Percentiles rank a stretch among this genome's conserved stretches.
Evolutionary conservation across 768 basidiomycete species (phyloP).

Genomic region (Pleurotus djamor): DNA sequence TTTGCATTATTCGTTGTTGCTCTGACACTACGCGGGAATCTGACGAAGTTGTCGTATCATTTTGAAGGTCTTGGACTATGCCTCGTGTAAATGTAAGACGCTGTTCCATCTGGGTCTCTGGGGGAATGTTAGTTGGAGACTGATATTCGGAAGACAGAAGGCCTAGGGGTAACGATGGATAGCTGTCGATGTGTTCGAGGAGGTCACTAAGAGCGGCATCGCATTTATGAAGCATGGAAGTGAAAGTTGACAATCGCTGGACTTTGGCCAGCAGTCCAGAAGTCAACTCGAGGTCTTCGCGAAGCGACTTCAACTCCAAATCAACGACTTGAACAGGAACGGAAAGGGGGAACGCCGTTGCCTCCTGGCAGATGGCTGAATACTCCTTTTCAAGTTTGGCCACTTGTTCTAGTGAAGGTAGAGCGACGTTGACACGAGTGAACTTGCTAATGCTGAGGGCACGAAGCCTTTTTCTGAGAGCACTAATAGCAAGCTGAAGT

Average conservation of each 20-base stretch:
- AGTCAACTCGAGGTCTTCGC: slow-evolving; percentile 54
- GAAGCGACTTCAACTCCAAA: slow-evolving; percentile 62
- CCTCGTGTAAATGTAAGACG: slow-evolving; percentile 64
- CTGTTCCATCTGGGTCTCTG: slow-evolving; percentile 65
- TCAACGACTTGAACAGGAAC: slow-evolving; percentile 39
- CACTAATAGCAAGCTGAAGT: slow-evolving; percentile 42
- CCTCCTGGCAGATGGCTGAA: slow-evolving; percentile 39
- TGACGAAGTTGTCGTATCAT: slow-evolving; percentile 36
- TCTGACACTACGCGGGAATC: slow-evolving; percentile 65
- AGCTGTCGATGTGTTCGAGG: slow-evolving; percentile 84
- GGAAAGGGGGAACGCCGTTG: slow-evolving; percentile 42
- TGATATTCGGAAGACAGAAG: slow-evolving; percentile 49
- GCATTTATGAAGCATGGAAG: slow-evolving; percentile 47
- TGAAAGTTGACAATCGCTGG: slow-evolving; percentile 52
- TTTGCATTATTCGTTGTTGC: slow-evolving; percentile 66
- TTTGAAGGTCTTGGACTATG: slow-evolving; percentile 44
- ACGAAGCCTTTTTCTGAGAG: slow-evolving; percentile 57
- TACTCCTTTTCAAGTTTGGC: slow-evolving; percentile 48
- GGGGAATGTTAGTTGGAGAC: slow-evolving; percentile 36
- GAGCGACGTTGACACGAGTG: slow-evolving; percentile 42
- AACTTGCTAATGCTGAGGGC: slow-evolving; percentile 58
- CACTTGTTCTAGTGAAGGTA: slow-evolving; percentile 52
- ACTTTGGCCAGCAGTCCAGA: slow-evolving; percentile 47
- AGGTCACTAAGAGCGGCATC: slow-evolving; percentile 83
- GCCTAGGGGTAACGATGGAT: slow-evolving; percentile 57